Base-by-base conservation (phyloP, 2,329 filamentous ascomycete genomes). In the Sarocladiaceae sp. region DNA sequence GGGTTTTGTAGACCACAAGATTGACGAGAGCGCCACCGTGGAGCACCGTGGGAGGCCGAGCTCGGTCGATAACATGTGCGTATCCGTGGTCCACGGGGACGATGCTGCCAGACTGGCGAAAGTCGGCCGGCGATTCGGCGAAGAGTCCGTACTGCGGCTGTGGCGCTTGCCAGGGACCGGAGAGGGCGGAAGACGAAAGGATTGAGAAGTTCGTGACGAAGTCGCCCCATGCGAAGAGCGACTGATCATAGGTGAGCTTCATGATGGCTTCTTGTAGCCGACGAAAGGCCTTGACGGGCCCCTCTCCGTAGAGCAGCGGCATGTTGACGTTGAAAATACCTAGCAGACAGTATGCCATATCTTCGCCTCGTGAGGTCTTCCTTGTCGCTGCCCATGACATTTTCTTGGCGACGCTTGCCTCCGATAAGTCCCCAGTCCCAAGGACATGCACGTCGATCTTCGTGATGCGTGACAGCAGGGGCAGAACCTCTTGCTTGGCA, bases 251-350 rank as follows among this genome's bases (percentile, higher is more conserved):
- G 6, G 37, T 43, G 12, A 32, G 33, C 9, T 45, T 43, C 13
- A 54, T 46, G 35, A 55, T 53, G 27, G 50, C 51, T 29, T 54
- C 51, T 33, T 55, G 53, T 19, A 55, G 43, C 3, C 52, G 43
- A 12, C 46, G 19, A 40, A 55, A 55, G 1, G 52, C 52, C 21
- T 46, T 46, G 9, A 45, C 46, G 15, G 29, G 34, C 3, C 53
- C 52, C 18, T 55, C 53, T 34, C 52, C 53, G 40, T 54, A 55
- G 3, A 54, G 46, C 39, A 55, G 44, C 3, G 53, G 48, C 52
- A 55, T 54, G 35, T 53, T 50, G 11, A 55, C 48, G 27, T 49
- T 48, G 16, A 55, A 53, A 2, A 55, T 43, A 6, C 53, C 53
- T 13, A 55, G 43, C 11, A 55, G 45, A 27, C 51, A 53, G 42